Base-by-base conservation (phyloP, 768 basidiomycete genomes). In the Amanita inopinata region DNA sequence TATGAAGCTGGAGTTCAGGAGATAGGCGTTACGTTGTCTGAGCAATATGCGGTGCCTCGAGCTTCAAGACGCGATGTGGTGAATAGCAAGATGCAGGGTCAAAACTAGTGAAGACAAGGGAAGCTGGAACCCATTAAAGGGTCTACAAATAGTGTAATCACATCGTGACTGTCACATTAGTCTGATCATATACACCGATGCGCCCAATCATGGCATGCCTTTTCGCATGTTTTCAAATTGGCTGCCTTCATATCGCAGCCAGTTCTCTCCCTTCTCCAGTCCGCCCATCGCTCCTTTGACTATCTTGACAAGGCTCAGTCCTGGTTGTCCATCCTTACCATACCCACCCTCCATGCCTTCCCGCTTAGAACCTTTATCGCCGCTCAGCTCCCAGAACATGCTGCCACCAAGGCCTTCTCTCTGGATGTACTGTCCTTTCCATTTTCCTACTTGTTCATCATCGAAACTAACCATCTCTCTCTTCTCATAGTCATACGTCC, bases 331-430 rank as follows among this genome's bases (percentile, higher is more conserved):
- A 19, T 82, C 82, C 60, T 91, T 91, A 2, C 86, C 87, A 1
- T 63, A 69, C 2, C 85, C 83, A 5, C 63, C 61, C 49, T 89
- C 85, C 76, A 88, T 80, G 10, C 76, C 83, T 28, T 83, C 76
- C 39, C 84, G 72, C 22, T 58, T 51, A 3, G 63, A 63, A 1
- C 76, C 76, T 58, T 90, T 89, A 63, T 97, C 94, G 2, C 88
- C 90, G 51, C 82, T 84, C 31, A 94, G 67, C 58, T 93, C 89
- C 89, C 88, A 91, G 51, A 83, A 83, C 96, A 99, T 99, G 43
- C 83, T 85, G 0, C 96, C 96, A 4, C 86, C 88, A 3, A 98
- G 64, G 0, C 76, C 74, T 55, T 83, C 74, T 25, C 74, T 69
- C 52, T 66, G 67, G 55, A 98, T 91, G 66, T 83, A 97, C 45